Base-by-base conservation (phyloP, 176 grass and related monocot species). In the Rhynchospora pubera region DNA sequence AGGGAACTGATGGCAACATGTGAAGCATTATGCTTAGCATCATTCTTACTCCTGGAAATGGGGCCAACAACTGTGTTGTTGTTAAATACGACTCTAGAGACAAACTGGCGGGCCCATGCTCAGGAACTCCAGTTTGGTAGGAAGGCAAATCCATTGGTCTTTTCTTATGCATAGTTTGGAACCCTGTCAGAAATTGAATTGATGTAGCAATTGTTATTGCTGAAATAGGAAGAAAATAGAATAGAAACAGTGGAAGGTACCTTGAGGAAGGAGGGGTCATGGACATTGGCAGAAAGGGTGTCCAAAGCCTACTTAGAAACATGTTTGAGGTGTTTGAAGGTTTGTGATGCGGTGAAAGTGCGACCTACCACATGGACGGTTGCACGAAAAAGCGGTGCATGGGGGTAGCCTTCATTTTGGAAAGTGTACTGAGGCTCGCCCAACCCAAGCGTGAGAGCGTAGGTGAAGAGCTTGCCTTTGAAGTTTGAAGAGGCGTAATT, bases 301-400 rank as follows among this genome's bases (percentile, higher is more conserved):
- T 87, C 90, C 83, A 85, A 85, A 10, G 90, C 88, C 21, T 84
- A 16, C 84, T 62, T 87, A 0, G 90, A 89, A 79, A 87, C 93
- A 58, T 95, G 84, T 81, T 95, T 91, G 26, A 61, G 57, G 75
- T 83, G 88, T 53, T 5, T 56, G 84, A 89, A 90, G 84, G 52
- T 73, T 51, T 9, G 52, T 58, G 47, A 0, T 59, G 90, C 87
- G 63, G 59, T 84, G 72, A 90, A 95, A 26, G 3, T 10, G 74
- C 87, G 8, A 57, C 74, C 88, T 1, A 16, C 86, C 45, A 92
- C 86, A 19, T 74, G 2, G 51, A 92, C 86, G 34, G 82, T 90
- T 67, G 84, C 78, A 80, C 48, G 89, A 74, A 87, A 92, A 75
- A 59, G 65, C 64, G 14, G 81, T 65, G 80, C 57, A 88, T 88